A percentile compares a stretch with the other conserved stretches of the same genome.
Conservation (phyloP, 768 basidiomycete genomes). For the Amanita thiersii region DNA sequence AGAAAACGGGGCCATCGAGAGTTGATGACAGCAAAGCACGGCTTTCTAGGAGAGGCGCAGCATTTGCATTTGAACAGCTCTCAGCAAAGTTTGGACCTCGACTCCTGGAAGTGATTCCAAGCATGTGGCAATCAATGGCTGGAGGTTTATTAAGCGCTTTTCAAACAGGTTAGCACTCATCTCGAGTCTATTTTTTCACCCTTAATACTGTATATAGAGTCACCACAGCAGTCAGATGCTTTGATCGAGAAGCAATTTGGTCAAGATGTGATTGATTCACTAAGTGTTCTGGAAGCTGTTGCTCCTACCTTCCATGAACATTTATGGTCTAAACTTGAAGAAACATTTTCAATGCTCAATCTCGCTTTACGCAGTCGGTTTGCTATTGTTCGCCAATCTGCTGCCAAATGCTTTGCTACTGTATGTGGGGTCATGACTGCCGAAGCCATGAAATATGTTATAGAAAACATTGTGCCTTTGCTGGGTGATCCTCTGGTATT, state of each 20-base stretch:
- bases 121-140: slow-evolving; percentile 91
- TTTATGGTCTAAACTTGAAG: slow-evolving; percentile 60
- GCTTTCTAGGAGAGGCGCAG: slow-evolving; percentile 79
- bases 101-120: slow-evolving; percentile 77
- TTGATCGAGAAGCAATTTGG: slow-evolving; percentile 68
- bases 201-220: slow-evolving; percentile 27
- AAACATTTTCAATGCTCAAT: slow-evolving; percentile 70
- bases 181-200: not conserved
- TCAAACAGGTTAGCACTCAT: slow-evolving; percentile 42
- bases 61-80: slow-evolving; percentile 72
- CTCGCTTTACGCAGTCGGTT: slow-evolving; percentile 78
- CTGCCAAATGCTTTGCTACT: slow-evolving; percentile 81
- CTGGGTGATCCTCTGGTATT: slow-evolving; percentile 71
- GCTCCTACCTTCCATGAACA: slow-evolving; percentile 65
- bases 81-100: slow-evolving; percentile 66
- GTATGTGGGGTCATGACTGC: slow-evolving; percentile 81
- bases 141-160: slow-evolving; percentile 68
- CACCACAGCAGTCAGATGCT: slow-evolving; percentile 48
- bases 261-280: slow-evolving; percentile 87
- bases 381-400: slow-evolving; percentile 84
- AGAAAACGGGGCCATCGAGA: slow-evolving; percentile 28
- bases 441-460: slow-evolving; percentile 84
- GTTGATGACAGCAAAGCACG: slow-evolving; percentile 58
- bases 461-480: slow-evolving; percentile 75
- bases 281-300: slow-evolving; percentile 83